phyloP scores from a whole-genome alignment of 2,329 filamentous ascomycete genomes.

The Simplicillium sp. region DNA sequence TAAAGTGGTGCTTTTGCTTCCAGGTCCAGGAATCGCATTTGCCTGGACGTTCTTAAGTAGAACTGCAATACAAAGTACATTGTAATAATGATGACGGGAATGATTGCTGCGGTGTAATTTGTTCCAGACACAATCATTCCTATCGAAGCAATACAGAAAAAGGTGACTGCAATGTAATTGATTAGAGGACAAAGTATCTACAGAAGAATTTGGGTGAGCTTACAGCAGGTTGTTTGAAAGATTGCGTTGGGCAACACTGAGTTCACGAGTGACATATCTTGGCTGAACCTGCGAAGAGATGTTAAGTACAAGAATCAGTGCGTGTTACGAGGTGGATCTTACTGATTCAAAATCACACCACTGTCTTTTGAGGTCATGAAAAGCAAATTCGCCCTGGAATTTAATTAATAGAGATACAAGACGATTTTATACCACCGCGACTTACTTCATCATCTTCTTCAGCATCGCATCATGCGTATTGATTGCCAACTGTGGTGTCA shows the following conservation, averaged over 20 bases:
- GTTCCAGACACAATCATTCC: constrained; percentile 11
- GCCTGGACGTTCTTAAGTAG: constrained; percentile 23
- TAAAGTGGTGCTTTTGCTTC: constrained; percentile 23
- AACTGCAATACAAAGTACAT: constrained; percentile 19
- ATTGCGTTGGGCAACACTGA: not conserved
- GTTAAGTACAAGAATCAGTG: no score
- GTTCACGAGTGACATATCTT: not conserved
- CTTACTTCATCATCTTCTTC: not conserved
- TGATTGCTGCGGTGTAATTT: constrained; percentile 16
- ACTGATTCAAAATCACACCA: no score
- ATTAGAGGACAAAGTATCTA: not conserved
- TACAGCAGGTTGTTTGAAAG: not conserved
- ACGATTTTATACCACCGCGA: no score
- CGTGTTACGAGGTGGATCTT: no score
- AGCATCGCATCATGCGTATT: not conserved
- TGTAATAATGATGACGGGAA: constrained; percentile 12
- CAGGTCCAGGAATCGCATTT: constrained; percentile 23
- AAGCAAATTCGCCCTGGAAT: no score
- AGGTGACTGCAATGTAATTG: constrained; percentile 12
- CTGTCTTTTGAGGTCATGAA: no score
- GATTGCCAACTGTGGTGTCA: no score
- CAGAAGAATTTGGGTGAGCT: not conserved
- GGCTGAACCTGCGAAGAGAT: no score
- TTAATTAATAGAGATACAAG: no score
- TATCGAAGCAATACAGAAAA: constrained; percentile 4